These are phyloP conservation scores for Ascochyta clinopodiicola DNA, from an alignment of 2,329 filamentous ascomycete genomes.

Conservation along the genomic window DNA sequence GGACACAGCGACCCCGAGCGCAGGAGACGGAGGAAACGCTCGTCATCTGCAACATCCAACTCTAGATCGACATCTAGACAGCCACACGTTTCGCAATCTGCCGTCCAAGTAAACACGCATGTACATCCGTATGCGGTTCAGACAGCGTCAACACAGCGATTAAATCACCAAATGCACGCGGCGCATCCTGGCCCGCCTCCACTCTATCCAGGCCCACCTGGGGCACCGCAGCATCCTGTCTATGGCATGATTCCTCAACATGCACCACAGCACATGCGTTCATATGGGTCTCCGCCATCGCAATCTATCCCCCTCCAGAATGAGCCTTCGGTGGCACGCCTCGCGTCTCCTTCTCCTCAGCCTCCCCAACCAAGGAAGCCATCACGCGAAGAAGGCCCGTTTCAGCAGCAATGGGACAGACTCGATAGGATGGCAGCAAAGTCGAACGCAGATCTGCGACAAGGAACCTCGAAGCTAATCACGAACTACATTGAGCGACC, in stretches of 20 bases:
- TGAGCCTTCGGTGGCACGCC: constrained; percentile 29
- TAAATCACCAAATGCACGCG: constrained; percentile 15
- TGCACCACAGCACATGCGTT: constrained; percentile 19
- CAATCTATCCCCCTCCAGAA: constrained; percentile 26
- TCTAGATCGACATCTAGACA: constrained; percentile 6
- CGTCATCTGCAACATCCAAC: constrained; percentile 9
- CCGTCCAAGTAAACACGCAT: constrained; percentile 1
- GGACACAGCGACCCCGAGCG: constrained; percentile 12
- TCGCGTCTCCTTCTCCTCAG: constrained; percentile 29
- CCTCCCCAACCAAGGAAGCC: constrained; percentile 6
- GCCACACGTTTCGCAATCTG: constrained; percentile 6
- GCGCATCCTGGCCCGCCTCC: constrained; percentile 14
- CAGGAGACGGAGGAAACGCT: constrained; percentile 9
- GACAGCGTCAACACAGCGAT: constrained; percentile 17
- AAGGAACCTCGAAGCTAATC: constrained; percentile 37
- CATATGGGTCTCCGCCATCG: constrained; percentile 23
- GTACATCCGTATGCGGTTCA: constrained; percentile 18
- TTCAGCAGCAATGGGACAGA: constrained; percentile 39
- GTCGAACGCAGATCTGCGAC: constrained; percentile 37
- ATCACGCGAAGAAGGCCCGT: constrained; percentile 27
- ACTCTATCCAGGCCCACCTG: constrained; percentile 23
- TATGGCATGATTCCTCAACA: constrained; percentile 32
- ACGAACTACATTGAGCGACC: constrained; percentile 40
- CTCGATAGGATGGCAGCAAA: constrained; percentile 39
- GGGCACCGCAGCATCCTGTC: constrained; percentile 26